Conservation (phyloP, 2,329 filamentous ascomycete species). For the Cryphonectria parasitica region DNA sequence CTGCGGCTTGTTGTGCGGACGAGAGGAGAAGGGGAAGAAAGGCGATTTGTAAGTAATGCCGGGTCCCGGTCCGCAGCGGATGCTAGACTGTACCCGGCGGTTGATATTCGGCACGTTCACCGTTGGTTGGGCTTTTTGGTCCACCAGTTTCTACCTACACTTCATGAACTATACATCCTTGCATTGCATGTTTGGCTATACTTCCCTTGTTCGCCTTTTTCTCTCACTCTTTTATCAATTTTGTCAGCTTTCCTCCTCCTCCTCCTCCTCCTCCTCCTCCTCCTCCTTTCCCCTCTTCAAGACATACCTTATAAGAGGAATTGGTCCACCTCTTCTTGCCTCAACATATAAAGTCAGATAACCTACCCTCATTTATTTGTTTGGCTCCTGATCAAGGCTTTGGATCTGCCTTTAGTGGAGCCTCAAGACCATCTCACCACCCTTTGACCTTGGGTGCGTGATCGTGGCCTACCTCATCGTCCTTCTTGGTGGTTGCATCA, state of each 20-base stretch:
- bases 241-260: background rate
- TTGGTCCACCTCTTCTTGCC: background rate
- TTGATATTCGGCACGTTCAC: slow-evolving; percentile 1
- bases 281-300: background rate
- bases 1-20: background rate
- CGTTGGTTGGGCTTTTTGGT: background rate
- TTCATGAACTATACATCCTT: background rate
- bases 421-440: background rate
- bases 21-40: background rate
- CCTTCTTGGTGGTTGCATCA: background rate
- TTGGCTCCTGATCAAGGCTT: background rate
- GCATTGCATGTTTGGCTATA: background rate
- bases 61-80: background rate
- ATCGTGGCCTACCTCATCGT: background rate
- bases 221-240: background rate
- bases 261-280: background rate
- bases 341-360: background rate
- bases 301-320: background rate
- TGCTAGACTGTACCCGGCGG: background rate
- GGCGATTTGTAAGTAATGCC: slow-evolving; percentile 9
- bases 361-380: background rate
- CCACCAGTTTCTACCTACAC: no score
- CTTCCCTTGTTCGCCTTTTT: background rate
- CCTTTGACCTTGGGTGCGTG: background rate
- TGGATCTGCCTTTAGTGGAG: background rate